Percentiles rank a stretch among this genome's conserved stretches.
Evolutionary conservation across 805 yeast genomes (phyloP).

Genomic region (Cyberlindnera lachancei): DNA sequence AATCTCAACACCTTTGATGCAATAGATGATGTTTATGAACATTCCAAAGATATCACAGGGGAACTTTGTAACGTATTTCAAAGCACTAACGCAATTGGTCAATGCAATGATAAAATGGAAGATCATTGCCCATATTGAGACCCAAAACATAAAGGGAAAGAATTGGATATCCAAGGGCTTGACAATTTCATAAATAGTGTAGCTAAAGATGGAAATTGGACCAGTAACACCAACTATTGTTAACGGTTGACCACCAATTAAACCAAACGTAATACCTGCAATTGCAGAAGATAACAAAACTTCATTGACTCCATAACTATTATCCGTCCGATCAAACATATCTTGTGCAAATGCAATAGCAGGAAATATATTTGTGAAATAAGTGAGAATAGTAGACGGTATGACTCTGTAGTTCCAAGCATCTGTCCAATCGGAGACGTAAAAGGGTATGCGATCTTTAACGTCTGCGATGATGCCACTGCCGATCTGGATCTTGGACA

Average conservation of each 20-base stretch:
- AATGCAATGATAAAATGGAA: conserved; percentile 71
- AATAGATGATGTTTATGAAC: conserved; percentile 79
- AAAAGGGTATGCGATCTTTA: conserved; percentile 46
- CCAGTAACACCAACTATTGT: conserved; percentile 98
- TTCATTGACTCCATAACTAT: conserved; percentile 88
- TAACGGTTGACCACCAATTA: conserved; percentile 83
- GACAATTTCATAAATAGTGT: conserved; percentile 75
- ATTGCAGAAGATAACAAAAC: conserved; percentile 76
- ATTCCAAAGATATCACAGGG: conserved; percentile 93
- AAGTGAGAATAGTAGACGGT: conserved; percentile 77
- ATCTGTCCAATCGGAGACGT: conserved; percentile 73
- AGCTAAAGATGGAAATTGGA: conserved; percentile 86
- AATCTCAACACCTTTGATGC: conserved; percentile 87
- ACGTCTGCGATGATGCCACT: conserved; percentile 31
- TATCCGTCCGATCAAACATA: conserved; percentile 86
- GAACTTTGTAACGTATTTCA: conserved; percentile 68
- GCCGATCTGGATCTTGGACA: conserved; percentile 12
- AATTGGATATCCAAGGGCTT: conserved; percentile 36
- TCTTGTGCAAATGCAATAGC: conserved; percentile 96
- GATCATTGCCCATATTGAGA: conserved; percentile 84
- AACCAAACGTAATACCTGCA: conserved; percentile 85
- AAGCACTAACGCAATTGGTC: conserved; percentile 55
- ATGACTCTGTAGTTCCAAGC: conserved; percentile 80
- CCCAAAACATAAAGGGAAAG: conserved; percentile 94
- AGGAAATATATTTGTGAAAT: conserved; percentile 85